Base-by-base conservation (phyloP, 2,329 filamentous ascomycete species). In the Metarhizium sp. region DNA sequence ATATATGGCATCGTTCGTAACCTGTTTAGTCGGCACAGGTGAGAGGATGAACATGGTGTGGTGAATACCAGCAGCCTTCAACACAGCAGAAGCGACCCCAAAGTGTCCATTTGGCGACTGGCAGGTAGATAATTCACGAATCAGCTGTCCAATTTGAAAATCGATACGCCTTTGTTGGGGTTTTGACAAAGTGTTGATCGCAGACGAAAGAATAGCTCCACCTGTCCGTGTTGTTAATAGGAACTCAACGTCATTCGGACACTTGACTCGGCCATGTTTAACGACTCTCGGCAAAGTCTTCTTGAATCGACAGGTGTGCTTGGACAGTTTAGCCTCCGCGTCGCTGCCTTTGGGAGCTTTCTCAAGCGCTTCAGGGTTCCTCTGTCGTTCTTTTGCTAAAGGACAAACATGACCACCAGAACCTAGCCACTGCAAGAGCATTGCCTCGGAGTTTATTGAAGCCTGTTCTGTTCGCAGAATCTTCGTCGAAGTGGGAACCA, bases 51-150 rank as follows among this genome's bases (percentile, higher is more conserved):
- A 11, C 10, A 30, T 30, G 18, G 18, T 45, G n/a, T 13, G 20
- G 16, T 25, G 16, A 6, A 32, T 42, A 18, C 7, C 20, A 52
- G 20, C n/a, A 20, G 49, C 10, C 20, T 51, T 32, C 56, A 55
- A 64, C 54, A 67, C 60, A 50, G 65, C 66, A 48, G 60, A 62
- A 29, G 63, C 64, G 40, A 61, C 59, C 0, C 80, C 80, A 55
- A 82, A 83, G n/a, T 62, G 69, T 6, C 70, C 70, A 1, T 73
- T 75, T 10, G 76, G 76, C 1, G 78, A 77, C 6, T 66, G 63
- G 3, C 79, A 62, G 1, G 61, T 60, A 1, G 75, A 75, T 5
- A 82, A 70, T 4, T 64, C 67, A 3, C 76, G 71, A 43, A 77
- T 63, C 7, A 82, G 62, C 14, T 66, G 67, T 6, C 79, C 79